Percentiles rank a stretch among this genome's conserved stretches.
These are phyloP conservation scores for Candida khao-thaluensis DNA, from an alignment of 805 yeast genomes.

Conservation along the genomic window DNA sequence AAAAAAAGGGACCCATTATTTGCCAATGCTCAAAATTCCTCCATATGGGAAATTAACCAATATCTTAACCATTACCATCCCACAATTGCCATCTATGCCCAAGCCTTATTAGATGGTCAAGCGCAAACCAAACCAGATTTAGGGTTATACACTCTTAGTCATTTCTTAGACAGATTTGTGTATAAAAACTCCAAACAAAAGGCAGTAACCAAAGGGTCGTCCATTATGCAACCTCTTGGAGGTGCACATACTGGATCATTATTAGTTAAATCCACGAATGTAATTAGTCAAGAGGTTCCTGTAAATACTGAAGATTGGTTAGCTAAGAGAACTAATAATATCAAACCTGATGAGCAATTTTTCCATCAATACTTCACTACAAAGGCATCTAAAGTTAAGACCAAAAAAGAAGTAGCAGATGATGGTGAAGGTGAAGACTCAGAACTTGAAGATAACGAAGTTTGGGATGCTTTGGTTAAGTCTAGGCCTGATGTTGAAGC, in stretches of 20 bases:
- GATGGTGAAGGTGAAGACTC: slow-evolving; percentile 33
- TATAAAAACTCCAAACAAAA: slow-evolving; percentile 88
- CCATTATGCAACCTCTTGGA: slow-evolving; percentile 97
- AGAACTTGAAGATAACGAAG: slow-evolving; percentile 50
- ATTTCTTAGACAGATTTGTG: slow-evolving; percentile 93
- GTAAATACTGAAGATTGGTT: slow-evolving; percentile 87
- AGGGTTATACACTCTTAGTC: slow-evolving; percentile 81
- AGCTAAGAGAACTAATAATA: slow-evolving; percentile 55
- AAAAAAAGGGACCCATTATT: slow-evolving; percentile 89
- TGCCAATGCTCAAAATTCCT: slow-evolving; percentile 79
- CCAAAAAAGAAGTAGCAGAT: slow-evolving; percentile 23
- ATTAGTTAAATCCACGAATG: slow-evolving; percentile 61
- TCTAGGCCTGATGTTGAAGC: slow-evolving; percentile 71
- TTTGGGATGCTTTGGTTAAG: slow-evolving; percentile 77
- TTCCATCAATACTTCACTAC: slow-evolving; percentile 80
- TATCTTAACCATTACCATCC: slow-evolving; percentile 88
- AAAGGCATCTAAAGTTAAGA: slow-evolving; percentile 44
- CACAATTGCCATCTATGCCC: slow-evolving; percentile 79
- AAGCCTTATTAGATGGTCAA: slow-evolving; percentile 52
- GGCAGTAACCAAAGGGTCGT: slow-evolving; percentile 71
- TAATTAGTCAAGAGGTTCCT: slow-evolving; percentile 51
- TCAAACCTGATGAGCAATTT: slow-evolving; percentile 86
- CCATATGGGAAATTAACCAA: slow-evolving; percentile 82
- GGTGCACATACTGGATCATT: slow-evolving; percentile 74
- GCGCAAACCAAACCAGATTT: slow-evolving; percentile 78